Conservation (phyloP, 768 basidiomycete genomes). For the Russula emetica region DNA sequence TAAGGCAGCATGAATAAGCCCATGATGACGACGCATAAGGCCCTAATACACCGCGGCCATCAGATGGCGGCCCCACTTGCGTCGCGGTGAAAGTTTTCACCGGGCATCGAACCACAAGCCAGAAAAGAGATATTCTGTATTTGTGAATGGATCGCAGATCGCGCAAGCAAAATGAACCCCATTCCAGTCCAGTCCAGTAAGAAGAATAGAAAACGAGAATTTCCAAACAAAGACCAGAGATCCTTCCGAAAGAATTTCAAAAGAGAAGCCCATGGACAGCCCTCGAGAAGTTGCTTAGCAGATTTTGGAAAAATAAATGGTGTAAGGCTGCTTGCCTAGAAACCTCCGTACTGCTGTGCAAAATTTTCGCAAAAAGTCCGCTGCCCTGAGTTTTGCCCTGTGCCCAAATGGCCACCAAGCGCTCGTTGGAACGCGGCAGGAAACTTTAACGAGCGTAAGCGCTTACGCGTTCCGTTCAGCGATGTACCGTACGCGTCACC, state of each 20-base stretch:
- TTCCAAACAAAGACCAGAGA: background rate
- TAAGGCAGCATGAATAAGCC: conserved; percentile 19
- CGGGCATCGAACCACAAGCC: background rate
- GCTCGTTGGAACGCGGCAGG: background rate
- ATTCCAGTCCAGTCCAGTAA: background rate
- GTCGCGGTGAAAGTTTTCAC: background rate
- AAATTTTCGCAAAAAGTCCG: background rate
- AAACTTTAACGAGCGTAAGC: background rate
- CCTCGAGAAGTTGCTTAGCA: background rate
- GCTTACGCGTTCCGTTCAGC: background rate
- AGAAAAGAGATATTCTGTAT: background rate
- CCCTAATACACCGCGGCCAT: conserved; percentile 3
- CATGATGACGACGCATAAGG: background rate
- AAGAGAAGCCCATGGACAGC: conserved; percentile 6
- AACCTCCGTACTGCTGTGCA: background rate
- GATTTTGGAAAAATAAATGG: background rate
- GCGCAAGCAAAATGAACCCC: background rate
- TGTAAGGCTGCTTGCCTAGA: background rate
- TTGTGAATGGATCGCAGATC: background rate
- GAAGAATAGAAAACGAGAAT: background rate
- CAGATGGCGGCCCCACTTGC: conserved; percentile 9
- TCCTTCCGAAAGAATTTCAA: conserved; percentile 16
- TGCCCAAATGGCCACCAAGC: background rate
- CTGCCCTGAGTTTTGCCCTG: conserved; percentile 3
- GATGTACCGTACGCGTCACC: background rate